A percentile compares a stretch with the other conserved stretches of the same genome.
Conservation (phyloP, 352 stramenopile species). For the Globisporangium abappressorium region DNA sequence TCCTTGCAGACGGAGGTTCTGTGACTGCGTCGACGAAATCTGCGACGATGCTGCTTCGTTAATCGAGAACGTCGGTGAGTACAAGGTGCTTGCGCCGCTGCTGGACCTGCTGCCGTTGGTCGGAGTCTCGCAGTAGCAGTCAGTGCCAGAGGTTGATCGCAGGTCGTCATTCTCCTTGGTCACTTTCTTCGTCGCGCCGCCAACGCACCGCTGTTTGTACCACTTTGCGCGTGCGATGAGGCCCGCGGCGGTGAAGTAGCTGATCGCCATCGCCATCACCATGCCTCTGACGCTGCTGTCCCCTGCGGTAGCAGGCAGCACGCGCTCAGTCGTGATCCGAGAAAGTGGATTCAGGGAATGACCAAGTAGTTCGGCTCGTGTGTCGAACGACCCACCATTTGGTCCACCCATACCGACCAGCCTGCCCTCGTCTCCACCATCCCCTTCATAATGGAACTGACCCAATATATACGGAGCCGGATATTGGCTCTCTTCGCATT, state of each 20-base stretch:
- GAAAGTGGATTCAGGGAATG: conserved; percentile 6
- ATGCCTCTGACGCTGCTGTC: neutral
- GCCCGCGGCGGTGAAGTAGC: conserved; percentile 11
- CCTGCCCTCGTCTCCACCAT: neutral
- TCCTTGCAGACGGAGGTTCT: conserved; percentile 26
- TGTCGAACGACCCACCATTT: neutral
- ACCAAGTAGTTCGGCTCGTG: neutral
- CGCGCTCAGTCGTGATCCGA: conserved; percentile 4
- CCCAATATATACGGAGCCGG: conserved; percentile 4
- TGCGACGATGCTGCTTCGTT: neutral
- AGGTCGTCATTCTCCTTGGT: conserved; percentile 14
- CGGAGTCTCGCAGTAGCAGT: neutral
- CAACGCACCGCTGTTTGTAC: neutral
- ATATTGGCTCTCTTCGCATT: neutral
- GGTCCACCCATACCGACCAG: neutral
- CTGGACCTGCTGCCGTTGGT: neutral
- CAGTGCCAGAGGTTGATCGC: conserved; percentile 7
- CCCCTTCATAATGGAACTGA: neutral
- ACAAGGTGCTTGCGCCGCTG: conserved; percentile 8
- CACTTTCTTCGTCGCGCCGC: neutral
- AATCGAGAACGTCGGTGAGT: conserved; percentile 9
- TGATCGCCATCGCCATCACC: conserved; percentile 17
- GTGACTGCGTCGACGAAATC: conserved; percentile 9
- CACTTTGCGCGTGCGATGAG: conserved; percentile 15
- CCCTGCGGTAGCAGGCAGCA: neutral